These are phyloP conservation scores for Angophora floribunda DNA, from an alignment of 345 rosid species.

Conservation along the genomic window DNA sequence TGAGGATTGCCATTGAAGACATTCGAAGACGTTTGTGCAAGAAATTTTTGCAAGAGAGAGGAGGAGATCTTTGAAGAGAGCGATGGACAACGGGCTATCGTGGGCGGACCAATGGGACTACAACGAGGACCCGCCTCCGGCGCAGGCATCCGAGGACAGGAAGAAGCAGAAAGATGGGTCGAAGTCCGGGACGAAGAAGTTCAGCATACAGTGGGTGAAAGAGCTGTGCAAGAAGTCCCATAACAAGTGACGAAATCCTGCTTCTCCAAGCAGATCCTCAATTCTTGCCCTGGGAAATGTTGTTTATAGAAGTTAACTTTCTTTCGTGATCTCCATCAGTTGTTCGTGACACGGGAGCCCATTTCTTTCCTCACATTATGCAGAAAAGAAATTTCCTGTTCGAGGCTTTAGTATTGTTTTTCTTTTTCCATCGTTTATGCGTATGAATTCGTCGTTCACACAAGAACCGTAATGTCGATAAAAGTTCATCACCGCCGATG, in stretches of 20 bases:
- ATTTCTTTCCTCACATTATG: not conserved
- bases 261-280: not conserved
- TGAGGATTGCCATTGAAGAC: not conserved
- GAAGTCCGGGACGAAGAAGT: slow-evolving; percentile 11
- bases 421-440: not conserved
- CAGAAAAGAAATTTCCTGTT: not conserved
- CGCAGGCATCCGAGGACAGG: slow-evolving; percentile 3
- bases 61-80: not conserved
- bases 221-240: slow-evolving; percentile 17
- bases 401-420: not conserved
- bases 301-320: not conserved
- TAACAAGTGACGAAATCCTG: not conserved
- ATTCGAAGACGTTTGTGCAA: not conserved
- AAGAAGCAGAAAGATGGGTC: slow-evolving; percentile 15
- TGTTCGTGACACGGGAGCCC: not conserved
- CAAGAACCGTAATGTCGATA: not conserved
- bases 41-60: not conserved
- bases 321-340: not conserved
- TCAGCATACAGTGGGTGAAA: slow-evolving; percentile 22
- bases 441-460: not conserved
- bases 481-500: not conserved
- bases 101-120: slow-evolving; percentile 77
- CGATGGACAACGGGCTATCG: slow-evolving; percentile 46
- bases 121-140: slow-evolving; percentile 23
- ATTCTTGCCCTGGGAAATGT: not conserved